These are phyloP conservation scores for Clohesyomyces aquaticus DNA, from an alignment of 495 filamentous ascomycete species.

Conservation along the genomic window DNA sequence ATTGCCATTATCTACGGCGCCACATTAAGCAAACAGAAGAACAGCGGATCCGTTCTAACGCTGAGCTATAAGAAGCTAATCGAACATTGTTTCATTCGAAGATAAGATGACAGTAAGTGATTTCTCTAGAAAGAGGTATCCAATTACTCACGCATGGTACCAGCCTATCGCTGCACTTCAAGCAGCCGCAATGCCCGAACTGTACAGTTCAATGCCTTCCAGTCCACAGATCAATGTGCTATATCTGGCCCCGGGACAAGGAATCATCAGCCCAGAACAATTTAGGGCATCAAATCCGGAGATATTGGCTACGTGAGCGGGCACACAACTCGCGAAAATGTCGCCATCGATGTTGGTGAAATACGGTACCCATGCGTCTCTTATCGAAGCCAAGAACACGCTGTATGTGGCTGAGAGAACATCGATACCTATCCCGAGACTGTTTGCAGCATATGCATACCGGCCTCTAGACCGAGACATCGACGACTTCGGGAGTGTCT, in stretches of 20 bases:
- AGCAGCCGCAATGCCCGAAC: conserved; percentile 22
- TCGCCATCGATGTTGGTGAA: conserved; percentile 16
- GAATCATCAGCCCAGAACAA: conserved; percentile 22
- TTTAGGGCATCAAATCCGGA: conserved; percentile 12
- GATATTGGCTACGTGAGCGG: conserved; percentile 12
- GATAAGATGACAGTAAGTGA: conserved; percentile 18
- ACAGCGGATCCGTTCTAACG: too few species aligned
- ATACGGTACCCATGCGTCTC: conserved; percentile 16
- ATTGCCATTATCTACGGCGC: too few species aligned
- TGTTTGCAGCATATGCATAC: conserved; percentile 24
- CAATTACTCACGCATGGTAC: conserved; percentile 13
- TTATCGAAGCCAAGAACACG: conserved; percentile 25
- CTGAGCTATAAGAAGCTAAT: too few species aligned
- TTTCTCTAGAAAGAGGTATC: conserved; percentile 6
- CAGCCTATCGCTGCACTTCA: conserved; percentile 23
- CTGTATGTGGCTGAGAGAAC: conserved; percentile 17
- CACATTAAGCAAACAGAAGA: too few species aligned
- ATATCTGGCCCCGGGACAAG: conserved; percentile 15
- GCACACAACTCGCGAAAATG: conserved; percentile 16
- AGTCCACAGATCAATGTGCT: conserved; percentile 17
- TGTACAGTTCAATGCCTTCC: conserved; percentile 16
- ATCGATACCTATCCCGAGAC: conserved; percentile 19
- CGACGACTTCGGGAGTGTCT: conserved; percentile 14
- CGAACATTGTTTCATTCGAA: conserved; percentile 1
- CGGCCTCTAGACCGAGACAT: conserved; percentile 23